phyloP scores from a whole-genome alignment of 2,329 filamentous ascomycete genomes.

The Xylariaceae sp. region DNA sequence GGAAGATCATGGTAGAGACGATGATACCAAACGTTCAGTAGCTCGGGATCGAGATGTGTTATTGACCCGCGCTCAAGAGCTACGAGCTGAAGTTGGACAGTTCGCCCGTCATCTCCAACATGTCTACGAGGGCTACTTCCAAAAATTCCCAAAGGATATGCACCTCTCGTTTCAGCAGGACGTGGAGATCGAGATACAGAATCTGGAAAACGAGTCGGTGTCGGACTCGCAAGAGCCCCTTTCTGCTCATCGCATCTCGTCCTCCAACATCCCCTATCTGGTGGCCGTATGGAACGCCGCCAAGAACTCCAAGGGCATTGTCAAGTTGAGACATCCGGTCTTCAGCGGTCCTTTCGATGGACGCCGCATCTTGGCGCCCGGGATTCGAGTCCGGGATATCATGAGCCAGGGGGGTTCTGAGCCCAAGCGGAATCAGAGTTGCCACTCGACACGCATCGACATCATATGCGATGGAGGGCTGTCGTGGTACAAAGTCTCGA shows the following conservation, averaged over 20 bases:
- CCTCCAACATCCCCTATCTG: constrained; percentile 27
- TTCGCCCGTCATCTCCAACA: constrained; percentile 22
- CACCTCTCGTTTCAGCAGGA: constrained; percentile 21
- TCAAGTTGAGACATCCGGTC: constrained; percentile 26
- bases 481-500: constrained; percentile 31
- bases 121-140: constrained; percentile 25
- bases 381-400: constrained; percentile 23
- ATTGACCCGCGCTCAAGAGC: constrained; percentile 7
- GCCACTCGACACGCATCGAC: constrained; percentile 23
- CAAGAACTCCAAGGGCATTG: constrained; percentile 26
- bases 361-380: constrained; percentile 26
- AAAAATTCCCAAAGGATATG: constrained; percentile 24
- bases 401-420: constrained; percentile 23
- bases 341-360: constrained; percentile 21
- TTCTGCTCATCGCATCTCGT: constrained; percentile 21
- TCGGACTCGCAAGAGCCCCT: constrained; percentile 17
- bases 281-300: constrained; percentile 29
- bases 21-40: background rate
- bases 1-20: too few relatives aligned
- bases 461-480: constrained; percentile 27
- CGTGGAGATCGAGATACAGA: constrained; percentile 21
- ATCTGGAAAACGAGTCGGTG: constrained; percentile 18
- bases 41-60: constrained; percentile 1
- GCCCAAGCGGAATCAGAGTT: constrained; percentile 19
- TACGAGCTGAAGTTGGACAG: constrained; percentile 24